Conservation (phyloP, 805 yeast genomes). For the Yarrowia yakushimensis region DNA sequence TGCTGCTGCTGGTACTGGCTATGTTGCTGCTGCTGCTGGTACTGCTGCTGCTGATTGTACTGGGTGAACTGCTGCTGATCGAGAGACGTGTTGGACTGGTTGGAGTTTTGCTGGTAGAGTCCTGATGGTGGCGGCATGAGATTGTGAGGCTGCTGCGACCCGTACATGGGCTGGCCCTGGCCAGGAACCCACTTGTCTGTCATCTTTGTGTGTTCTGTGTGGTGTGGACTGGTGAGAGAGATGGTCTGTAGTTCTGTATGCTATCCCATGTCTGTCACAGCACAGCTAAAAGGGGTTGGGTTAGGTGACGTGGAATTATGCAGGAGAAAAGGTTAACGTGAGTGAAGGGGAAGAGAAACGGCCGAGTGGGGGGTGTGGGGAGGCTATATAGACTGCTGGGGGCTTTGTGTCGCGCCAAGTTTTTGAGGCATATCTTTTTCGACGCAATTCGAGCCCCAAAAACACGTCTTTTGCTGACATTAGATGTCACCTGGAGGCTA, state of each 20-base stretch:
- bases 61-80: conserved; percentile 24
- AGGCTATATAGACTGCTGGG: neutral
- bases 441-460: neutral
- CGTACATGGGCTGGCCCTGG: neutral
- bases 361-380: neutral
- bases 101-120: neutral
- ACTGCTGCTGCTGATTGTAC: conserved; percentile 20
- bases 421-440: neutral
- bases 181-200: conserved; percentile 5
- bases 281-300: conserved; percentile 8
- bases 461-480: neutral
- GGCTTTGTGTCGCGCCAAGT: neutral
- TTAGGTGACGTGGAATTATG: conserved; percentile 21
- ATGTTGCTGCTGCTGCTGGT: neutral
- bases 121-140: conserved; percentile 12
- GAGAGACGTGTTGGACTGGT: conserved; percentile 3
- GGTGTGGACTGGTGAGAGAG: too few species aligned
- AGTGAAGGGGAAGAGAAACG: neutral
- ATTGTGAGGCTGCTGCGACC: conserved; percentile 19
- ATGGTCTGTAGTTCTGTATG: too few species aligned
- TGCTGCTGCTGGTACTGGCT: conserved; percentile 8
- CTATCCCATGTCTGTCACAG: too few species aligned
- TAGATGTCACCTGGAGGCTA: neutral
- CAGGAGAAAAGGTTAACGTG: neutral
- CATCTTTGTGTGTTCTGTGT: neutral